phyloP scores from a whole-genome alignment of 2,329 filamentous ascomycete genomes.

The Phoma sp. region DNA sequence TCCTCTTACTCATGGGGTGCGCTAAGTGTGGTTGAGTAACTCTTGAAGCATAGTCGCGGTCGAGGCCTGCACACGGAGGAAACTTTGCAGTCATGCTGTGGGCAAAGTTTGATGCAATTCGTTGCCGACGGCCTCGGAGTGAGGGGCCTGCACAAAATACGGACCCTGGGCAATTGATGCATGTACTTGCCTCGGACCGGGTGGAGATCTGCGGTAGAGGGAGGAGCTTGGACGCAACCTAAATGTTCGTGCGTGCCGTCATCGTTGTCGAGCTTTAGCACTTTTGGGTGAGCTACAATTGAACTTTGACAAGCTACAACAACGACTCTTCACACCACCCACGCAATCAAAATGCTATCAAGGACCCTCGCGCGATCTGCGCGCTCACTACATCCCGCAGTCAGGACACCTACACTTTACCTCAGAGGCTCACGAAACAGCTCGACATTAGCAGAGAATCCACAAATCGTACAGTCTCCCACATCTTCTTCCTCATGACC shows the following conservation, averaged over 20 bases:
- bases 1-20: background rate
- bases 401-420: slow-evolving; percentile 24
- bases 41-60: slow-evolving; percentile 2
- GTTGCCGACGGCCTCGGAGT: slow-evolving; percentile 5
- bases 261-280: slow-evolving; percentile 5
- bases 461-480: slow-evolving; percentile 47
- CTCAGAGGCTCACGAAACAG: slow-evolving; percentile 34
- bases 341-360: slow-evolving; percentile 28
- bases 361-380: slow-evolving; percentile 27
- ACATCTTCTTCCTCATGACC: background rate
- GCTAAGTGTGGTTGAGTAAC: slow-evolving; percentile 12
- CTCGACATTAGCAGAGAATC: slow-evolving; percentile 55
- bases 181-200: slow-evolving; percentile 6
- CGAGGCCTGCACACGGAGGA: background rate
- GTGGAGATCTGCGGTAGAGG: slow-evolving; percentile 17
- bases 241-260: slow-evolving; percentile 23
- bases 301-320: slow-evolving; percentile 1
- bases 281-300: background rate
- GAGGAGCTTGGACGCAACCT: slow-evolving; percentile 23
- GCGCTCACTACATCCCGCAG: slow-evolving; percentile 20
- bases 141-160: slow-evolving; percentile 5
- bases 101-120: background rate
- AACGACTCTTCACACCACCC: background rate
- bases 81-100: slow-evolving; percentile 4
- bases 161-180: background rate